These are phyloP conservation scores for Leccinum arenicola DNA, from an alignment of 768 basidiomycete genomes.

Conservation along the genomic window DNA sequence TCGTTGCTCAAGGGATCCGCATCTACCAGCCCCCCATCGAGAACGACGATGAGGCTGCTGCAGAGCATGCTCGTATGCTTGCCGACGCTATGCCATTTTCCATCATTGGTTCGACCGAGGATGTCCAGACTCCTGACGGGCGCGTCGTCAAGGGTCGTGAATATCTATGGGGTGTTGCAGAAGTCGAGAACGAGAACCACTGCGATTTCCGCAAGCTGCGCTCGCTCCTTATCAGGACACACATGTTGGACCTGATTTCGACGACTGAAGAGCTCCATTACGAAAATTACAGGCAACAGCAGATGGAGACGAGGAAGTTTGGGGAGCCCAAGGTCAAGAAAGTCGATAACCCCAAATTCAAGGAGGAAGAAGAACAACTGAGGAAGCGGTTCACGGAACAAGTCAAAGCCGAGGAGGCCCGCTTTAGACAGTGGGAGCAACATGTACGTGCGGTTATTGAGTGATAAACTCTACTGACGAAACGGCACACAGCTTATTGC, in stretches of 20 bases:
- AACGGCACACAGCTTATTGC: constrained; percentile 77
- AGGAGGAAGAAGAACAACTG: constrained; percentile 96
- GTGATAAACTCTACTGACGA: constrained; percentile 14
- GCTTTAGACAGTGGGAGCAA: constrained; percentile 99
- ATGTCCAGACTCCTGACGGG: constrained; percentile 89
- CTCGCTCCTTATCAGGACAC: constrained; percentile 91
- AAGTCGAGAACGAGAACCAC: constrained; percentile 99
- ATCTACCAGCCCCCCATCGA: constrained; percentile 95
- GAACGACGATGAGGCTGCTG: constrained; percentile 77
- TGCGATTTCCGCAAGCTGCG: constrained; percentile 99
- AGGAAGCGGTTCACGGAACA: constrained; percentile 99
- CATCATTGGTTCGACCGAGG: constrained; percentile 95
- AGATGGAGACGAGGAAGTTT: constrained; percentile 99
- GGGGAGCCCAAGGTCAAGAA: constrained; percentile 99
- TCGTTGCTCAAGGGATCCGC: constrained; percentile 88
- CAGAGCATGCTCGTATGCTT: constrained; percentile 85
- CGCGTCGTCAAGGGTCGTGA: constrained; percentile 94
- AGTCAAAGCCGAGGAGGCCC: constrained; percentile 96
- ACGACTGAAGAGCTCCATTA: constrained; percentile 96
- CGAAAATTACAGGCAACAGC: constrained; percentile 95
- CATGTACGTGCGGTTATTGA: constrained; percentile 56
- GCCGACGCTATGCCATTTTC: constrained; percentile 96
- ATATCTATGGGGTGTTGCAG: constrained; percentile 99
- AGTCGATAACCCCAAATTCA: constrained; percentile 99
- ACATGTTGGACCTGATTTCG: constrained; percentile 97